phyloP scores from a whole-genome alignment of 225 moss, liverwort and hornwort genomes.

The Physcomitrium patens region DNA sequence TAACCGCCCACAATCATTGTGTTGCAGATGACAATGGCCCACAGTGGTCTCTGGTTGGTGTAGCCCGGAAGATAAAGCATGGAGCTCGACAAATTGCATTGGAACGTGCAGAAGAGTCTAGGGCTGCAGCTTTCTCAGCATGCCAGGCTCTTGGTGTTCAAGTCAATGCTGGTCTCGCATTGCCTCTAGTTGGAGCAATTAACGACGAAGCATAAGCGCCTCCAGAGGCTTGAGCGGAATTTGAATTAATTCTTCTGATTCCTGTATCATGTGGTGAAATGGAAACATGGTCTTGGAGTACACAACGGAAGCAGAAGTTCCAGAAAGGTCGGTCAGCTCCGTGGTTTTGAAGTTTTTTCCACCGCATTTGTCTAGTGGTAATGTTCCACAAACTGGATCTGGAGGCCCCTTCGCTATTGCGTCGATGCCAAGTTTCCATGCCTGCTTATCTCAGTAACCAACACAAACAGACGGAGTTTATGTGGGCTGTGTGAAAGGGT shows the following conservation, averaged over 20 bases:
- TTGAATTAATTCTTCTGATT: neutral
- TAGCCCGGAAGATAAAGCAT: constrained; percentile 78
- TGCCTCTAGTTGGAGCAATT: constrained; percentile 40
- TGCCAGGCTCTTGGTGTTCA: constrained; percentile 84
- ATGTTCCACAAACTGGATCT: constrained; percentile 6
- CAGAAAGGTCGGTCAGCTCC: neutral
- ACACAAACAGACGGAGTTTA: constrained; percentile 17
- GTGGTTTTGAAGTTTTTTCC: neutral
- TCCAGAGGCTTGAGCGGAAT: constrained; percentile 1
- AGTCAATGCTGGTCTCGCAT: constrained; percentile 55
- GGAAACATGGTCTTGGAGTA: too few relatives aligned
- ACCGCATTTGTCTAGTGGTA: neutral
- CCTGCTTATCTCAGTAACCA: constrained; percentile 1
- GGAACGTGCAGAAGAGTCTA: constrained; percentile 91
- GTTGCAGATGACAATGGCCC: constrained; percentile 72
- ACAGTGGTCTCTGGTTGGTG: constrained; percentile 59
- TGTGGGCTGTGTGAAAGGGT: neutral
- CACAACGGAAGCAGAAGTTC: too few relatives aligned
- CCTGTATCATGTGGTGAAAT: too few relatives aligned
- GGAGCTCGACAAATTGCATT: constrained; percentile 81
- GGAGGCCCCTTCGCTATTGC: neutral
- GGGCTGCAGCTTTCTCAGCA: constrained; percentile 84
- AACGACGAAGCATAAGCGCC: constrained; percentile 32
- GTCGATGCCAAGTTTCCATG: constrained; percentile 6
- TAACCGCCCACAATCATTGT: neutral